Evolutionary conservation across 2,329 filamentous ascomycete species (phyloP), one percentile per base, ranked within the genome.

Genomic region (Trichoderma harzianum): DNA sequence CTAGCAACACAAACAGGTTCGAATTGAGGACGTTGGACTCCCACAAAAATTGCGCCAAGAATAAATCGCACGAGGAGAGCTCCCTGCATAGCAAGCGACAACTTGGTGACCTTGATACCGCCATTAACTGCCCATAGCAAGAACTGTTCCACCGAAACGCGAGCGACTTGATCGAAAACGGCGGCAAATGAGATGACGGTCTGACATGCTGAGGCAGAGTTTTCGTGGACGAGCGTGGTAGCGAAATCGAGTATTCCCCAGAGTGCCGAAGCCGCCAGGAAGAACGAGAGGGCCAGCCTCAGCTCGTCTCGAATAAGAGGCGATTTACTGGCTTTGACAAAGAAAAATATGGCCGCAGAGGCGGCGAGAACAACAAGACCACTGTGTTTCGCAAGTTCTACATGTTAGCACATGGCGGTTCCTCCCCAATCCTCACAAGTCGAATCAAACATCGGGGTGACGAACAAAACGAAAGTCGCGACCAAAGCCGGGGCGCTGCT

Each of bases 221-320:
- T 78, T 39, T 82, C 77, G 73, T 84, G 79, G 78, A 88, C 81
- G 68, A 87, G 77, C 28, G 85, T 85, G 32, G 86, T 79, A 69
- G 86, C 79, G 73, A 90, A 89, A 71, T 84, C 84, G 73, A 83
- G 78, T 53, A 86, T 79, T 61, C 87, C 86, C 88, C 88, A 90
- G 63, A 87, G 80, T 74, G 84, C 83, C 34, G 86, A 82, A 71
- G 84, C 82, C 30, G 83, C 73, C 76, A 89, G 83, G 78, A 89
- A 89, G 74, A 82, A 79, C 77, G 85, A 80, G 86, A 90, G 87
- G 87, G 85, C 87, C 87, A 90, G 88, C 87, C 88, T 89, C 87
- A 85, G 84, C 82, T 86, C 86, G 81, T 89, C 86, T 79, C 85
- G 84, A 77, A 87, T 83, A 72, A 88, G 79, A 53, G 84, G 79